Conservation (phyloP, 2,329 filamentous ascomycete genomes). For the Seiridium cupressi region DNA sequence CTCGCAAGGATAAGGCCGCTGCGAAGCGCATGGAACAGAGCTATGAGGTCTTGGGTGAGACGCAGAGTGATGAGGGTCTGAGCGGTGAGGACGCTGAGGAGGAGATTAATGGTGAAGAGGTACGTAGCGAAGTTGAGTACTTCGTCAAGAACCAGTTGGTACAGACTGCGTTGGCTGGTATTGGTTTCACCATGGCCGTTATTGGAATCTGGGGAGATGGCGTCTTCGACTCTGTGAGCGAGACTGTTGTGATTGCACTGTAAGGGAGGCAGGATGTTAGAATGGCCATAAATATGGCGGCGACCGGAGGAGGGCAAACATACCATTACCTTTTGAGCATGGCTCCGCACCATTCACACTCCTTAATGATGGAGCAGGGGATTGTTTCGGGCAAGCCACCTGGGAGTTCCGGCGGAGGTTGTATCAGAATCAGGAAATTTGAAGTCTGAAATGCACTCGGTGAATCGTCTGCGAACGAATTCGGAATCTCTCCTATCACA, state of each 20-base stretch:
- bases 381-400: background rate
- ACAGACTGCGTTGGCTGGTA: slow-evolving; percentile 50
- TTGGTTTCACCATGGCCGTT: slow-evolving; percentile 61
- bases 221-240: slow-evolving; percentile 19
- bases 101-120: slow-evolving; percentile 60
- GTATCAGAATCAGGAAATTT: background rate
- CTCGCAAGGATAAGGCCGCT: slow-evolving; percentile 26
- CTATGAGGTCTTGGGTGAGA: slow-evolving; percentile 64
- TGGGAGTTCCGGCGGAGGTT: background rate
- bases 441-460: background rate
- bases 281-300: background rate
- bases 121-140: slow-evolving; percentile 54
- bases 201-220: slow-evolving; percentile 68
- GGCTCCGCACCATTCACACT: background rate
- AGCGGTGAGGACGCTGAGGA: slow-evolving; percentile 40
- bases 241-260: slow-evolving; percentile 19
- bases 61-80: slow-evolving; percentile 42
- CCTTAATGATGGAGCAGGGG: background rate
- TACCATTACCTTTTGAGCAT: background rate
- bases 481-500: background rate
- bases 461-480: background rate
- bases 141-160: slow-evolving; percentile 54
- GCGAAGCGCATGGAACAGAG: slow-evolving; percentile 62
- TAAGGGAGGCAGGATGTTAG: slow-evolving; percentile 6
- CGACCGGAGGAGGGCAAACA: background rate